Conservation (phyloP, 1,284 basidiomycete species). For the Chalciporus sp. region DNA sequence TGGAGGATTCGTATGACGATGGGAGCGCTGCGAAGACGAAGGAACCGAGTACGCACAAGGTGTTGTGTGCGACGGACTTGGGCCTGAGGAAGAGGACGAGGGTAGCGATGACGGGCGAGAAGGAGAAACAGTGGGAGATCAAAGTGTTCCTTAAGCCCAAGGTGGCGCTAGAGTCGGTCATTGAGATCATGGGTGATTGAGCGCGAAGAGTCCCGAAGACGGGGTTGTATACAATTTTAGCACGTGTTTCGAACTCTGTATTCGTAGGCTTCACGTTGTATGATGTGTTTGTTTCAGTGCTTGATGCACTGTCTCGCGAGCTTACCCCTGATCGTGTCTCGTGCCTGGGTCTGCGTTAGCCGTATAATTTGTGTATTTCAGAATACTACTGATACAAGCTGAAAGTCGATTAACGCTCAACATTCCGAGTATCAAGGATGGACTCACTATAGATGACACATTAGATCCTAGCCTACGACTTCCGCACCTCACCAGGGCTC, state of each 20-base stretch:
- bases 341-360: not conserved
- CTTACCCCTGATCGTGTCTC: not conserved
- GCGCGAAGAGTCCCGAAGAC: not conserved
- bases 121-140: constrained; percentile 32
- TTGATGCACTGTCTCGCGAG: not conserved
- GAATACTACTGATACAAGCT: not conserved
- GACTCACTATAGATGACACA: too few species aligned
- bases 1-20: constrained; percentile 39
- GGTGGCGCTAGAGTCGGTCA: constrained; percentile 36
- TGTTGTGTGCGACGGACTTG: constrained; percentile 38
- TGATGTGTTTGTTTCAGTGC: not conserved
- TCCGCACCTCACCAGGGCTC: constrained; percentile 30
- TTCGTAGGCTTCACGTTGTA: not conserved
- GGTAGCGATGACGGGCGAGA: constrained; percentile 27
- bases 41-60: constrained; percentile 12
- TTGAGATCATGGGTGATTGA: constrained; percentile 38
- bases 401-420: not conserved
- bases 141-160: constrained; percentile 36
- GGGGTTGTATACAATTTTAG: not conserved
- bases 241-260: not conserved
- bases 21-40: constrained; percentile 11
- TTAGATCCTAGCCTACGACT: not conserved
- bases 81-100: constrained; percentile 33
- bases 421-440: not conserved
- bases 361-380: not conserved